A percentile compares a stretch with the other conserved stretches of the same genome.
Conservation (phyloP, 768 basidiomycete genomes). For the Scleroderma citrinum region DNA sequence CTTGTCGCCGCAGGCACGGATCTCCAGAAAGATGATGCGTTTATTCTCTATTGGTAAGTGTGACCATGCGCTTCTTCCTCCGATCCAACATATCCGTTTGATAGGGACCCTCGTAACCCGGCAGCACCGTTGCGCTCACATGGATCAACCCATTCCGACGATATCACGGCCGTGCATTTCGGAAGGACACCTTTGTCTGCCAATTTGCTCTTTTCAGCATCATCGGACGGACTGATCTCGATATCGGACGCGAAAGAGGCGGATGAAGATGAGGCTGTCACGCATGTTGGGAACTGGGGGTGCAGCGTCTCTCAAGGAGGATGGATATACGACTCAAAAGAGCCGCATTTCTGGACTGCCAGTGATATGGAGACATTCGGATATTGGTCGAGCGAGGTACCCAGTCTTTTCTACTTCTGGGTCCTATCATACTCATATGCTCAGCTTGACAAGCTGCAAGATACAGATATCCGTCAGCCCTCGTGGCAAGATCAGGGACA, state of each 20-base stretch:
- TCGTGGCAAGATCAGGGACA: slow-evolving; percentile 50
- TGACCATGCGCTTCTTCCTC: background rate
- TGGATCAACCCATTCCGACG: slow-evolving; percentile 86
- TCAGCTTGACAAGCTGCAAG: slow-evolving; percentile 55
- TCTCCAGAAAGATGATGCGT: slow-evolving; percentile 72
- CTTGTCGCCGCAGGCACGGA: slow-evolving; percentile 82
- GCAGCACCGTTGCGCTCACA: slow-evolving; percentile 67
- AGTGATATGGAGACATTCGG: slow-evolving; percentile 97
- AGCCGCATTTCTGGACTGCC: slow-evolving; percentile 64
- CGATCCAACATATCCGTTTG: background rate
- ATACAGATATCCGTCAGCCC: slow-evolving; percentile 58
- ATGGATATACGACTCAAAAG: slow-evolving; percentile 41
- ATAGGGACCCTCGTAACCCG: slow-evolving; percentile 83
- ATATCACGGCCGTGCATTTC: slow-evolving; percentile 75
- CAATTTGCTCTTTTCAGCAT: slow-evolving; percentile 66
- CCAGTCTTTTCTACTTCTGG: background rate
- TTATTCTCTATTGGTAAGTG: slow-evolving; percentile 76
- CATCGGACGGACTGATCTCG: slow-evolving; percentile 79
- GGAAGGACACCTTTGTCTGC: slow-evolving; percentile 28
- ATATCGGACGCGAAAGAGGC: slow-evolving; percentile 64
- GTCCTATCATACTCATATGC: background rate
- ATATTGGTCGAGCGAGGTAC: slow-evolving; percentile 71
- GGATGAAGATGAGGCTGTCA: slow-evolving; percentile 84
- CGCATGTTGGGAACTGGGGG: slow-evolving; percentile 83
- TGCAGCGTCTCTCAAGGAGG: slow-evolving; percentile 75